Evolutionary conservation across 225 moss, liverwort and hornwort species (phyloP).

Genomic region (Pleurozium schreberi): DNA sequence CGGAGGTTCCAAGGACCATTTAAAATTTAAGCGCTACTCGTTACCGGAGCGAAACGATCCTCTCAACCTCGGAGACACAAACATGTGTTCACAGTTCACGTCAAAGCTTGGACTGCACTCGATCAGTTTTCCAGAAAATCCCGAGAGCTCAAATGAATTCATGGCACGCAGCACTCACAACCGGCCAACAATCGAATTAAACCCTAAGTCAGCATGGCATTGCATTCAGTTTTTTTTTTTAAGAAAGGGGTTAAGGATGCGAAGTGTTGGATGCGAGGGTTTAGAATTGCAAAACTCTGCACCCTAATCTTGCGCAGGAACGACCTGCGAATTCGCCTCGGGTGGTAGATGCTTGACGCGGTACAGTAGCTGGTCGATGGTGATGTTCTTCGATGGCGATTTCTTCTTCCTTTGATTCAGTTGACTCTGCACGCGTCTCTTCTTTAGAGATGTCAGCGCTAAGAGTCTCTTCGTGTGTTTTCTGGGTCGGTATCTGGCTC

Average conservation of each 20-base stretch:
- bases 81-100: neutral
- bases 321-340: no score
- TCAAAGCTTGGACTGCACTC: neutral
- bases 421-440: neutral
- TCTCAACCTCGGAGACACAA: neutral
- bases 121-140: neutral
- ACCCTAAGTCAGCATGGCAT: neutral
- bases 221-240: neutral
- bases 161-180: neutral
- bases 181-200: neutral
- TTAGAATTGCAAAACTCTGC: neutral
- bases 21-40: neutral
- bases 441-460: neutral
- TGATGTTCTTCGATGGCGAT: conserved; percentile 16
- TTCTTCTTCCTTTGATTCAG: neutral
- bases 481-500: neutral
- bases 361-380: conserved; percentile 45
- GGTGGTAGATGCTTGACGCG: neutral
- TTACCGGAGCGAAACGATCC: neutral
- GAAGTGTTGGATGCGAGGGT: neutral
- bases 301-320: neutral
- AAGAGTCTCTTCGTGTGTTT: neutral
- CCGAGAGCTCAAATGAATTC: neutral
- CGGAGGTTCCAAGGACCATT: neutral
- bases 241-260: neutral